Evolutionary conservation across 352 stramenopile species (phyloP), one percentile per base, ranked within the genome.

Genomic region (Blastocystis sp.): DNA sequence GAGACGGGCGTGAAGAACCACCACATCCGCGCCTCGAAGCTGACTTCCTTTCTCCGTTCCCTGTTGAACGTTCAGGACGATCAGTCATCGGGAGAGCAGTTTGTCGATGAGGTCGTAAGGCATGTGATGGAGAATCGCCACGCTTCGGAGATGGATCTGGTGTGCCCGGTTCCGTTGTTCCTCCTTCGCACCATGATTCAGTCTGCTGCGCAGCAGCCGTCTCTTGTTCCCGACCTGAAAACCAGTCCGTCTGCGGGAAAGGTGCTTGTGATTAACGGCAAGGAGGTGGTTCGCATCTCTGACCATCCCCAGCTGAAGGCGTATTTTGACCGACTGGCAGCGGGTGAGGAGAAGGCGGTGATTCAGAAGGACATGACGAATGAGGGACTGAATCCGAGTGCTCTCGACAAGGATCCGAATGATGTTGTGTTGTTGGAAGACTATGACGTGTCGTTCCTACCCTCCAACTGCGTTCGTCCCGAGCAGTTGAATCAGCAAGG

Each of bases 241-340:
- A n/a, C n/a, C n/a, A n/a, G n/a, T n/a, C 49, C 49, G 0, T n/a
- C n/a, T n/a, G 48, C 63, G 16, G 63, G 53, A 9, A 57, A 57
- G 18, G 48, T 81, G 46, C 46, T 27, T 18, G 48, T 63, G 34
- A 81, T 81, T 29, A 44, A 63, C 42, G 69, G 69, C 29, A 81
- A 81, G 46, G 69, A 81, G 42, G 69, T 81, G 32, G 48, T 64
- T 61, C 42, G 69, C 29, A 81, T 81, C n/a, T 4, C 44, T 11
- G 69, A 81, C 42, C 69, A 81, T 65, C 69, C 69, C 2, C 44
- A 81, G 48, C 40, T 81, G 29, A 81, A 81, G 34, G 4, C 27
- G 16, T 81, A 64, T 42, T 81, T 81, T 46, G 69, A 81, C n/a
- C 49, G 69, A 63, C 21, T 81, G 29, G n/a, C 34, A n/a, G 56